A percentile compares a stretch with the other conserved stretches of the same genome.
These are phyloP conservation scores for Daldinia bambusicola DNA, from an alignment of 495 filamentous ascomycete genomes.

Conservation along the genomic window DNA sequence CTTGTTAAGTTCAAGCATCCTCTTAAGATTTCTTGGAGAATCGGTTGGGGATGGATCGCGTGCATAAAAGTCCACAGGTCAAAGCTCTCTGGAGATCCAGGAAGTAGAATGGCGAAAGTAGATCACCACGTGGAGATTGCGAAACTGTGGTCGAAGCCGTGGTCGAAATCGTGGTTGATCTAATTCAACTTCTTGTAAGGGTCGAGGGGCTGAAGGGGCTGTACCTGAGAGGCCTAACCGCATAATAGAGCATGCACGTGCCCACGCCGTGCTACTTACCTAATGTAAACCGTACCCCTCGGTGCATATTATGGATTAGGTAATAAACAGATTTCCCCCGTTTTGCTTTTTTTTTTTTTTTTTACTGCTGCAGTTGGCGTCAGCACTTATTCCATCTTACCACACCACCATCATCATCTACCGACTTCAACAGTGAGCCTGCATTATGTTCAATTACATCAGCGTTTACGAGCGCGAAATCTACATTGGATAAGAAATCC, in stretches of 20 bases:
- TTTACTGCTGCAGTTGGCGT: background rate
- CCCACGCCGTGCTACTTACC: background rate
- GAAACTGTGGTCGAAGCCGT: background rate
- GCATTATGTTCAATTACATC: background rate
- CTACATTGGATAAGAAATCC: background rate
- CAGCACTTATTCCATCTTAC: constrained; percentile 7
- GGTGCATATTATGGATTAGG: background rate
- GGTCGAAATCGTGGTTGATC: background rate
- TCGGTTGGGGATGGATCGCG: too few species aligned
- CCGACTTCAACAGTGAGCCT: background rate
- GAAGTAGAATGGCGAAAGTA: background rate
- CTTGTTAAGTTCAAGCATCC: background rate
- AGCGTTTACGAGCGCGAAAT: background rate
- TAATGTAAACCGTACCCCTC: background rate
- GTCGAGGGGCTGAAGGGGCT: background rate
- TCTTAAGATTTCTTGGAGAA: too few species aligned
- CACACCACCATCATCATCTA: background rate
- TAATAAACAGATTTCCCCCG: constrained; percentile 4
- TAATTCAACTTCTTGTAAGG: background rate
- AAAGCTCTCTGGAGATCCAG: background rate
- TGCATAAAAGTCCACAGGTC: too few species aligned
- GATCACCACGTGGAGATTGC: background rate
- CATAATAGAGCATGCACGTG: constrained; percentile 8
- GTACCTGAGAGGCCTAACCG: background rate
- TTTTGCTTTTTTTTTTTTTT: constrained; percentile 1